These are phyloP conservation scores for Ampelomyces quisqualis DNA, from an alignment of 2,329 filamentous ascomycete genomes.

Conservation along the genomic window DNA sequence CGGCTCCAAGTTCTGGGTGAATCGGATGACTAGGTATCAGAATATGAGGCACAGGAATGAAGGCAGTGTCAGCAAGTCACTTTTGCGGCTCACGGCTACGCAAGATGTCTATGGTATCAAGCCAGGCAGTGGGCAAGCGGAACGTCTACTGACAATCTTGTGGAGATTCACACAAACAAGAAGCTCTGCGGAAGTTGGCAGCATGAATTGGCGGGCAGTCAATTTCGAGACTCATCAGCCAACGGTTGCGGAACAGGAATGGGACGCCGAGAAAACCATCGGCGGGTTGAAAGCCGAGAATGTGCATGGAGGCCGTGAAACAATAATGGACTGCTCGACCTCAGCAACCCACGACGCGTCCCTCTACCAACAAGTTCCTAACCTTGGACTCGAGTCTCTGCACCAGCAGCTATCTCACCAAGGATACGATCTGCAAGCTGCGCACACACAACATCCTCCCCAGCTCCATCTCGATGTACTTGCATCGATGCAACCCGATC, in stretches of 20 bases:
- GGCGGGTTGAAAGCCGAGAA: constrained; percentile 7
- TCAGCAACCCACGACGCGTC: constrained; percentile 6
- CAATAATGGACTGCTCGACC: not conserved
- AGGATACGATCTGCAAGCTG: constrained; percentile 17
- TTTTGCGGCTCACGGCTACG: constrained; percentile 44
- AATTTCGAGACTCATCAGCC: constrained; percentile 16
- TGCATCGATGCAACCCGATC: constrained; percentile 23
- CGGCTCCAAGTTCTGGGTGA: constrained; percentile 49
- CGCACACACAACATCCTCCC: constrained; percentile 16
- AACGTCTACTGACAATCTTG: constrained; percentile 41
- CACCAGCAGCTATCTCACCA: constrained; percentile 10
- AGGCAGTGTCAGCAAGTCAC: constrained; percentile 30
- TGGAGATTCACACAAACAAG: constrained; percentile 42
- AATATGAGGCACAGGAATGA: constrained; percentile 20
- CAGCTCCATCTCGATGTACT: constrained; percentile 33
- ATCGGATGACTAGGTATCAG: constrained; percentile 36
- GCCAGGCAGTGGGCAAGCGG: constrained; percentile 22
- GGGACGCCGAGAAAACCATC: constrained; percentile 17
- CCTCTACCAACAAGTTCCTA: constrained; percentile 18
- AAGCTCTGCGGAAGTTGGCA: constrained; percentile 27
- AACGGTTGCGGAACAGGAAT: constrained; percentile 10
- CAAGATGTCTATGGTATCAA: constrained; percentile 46
- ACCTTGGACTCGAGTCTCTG: constrained; percentile 16
- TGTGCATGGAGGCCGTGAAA: constrained; percentile 7
- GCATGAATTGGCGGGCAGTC: constrained; percentile 41